Evolutionary conservation across 495 filamentous ascomycete genomes (phyloP), one percentile per base, ranked within the genome.

Genomic region (Daldinia caldariorum): DNA sequence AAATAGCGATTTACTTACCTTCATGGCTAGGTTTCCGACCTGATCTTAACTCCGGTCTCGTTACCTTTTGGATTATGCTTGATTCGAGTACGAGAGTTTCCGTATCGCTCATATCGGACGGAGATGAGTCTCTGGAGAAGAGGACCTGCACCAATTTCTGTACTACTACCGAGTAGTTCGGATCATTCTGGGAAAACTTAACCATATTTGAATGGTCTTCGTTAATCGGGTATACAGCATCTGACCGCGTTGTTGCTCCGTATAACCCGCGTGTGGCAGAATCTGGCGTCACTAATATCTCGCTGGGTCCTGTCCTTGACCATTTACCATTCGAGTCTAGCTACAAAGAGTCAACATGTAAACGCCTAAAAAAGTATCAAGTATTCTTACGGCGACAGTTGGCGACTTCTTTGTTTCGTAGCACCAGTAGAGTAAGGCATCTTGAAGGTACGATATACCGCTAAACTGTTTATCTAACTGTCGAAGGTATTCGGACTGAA

Each of bases 321-420:
- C 66, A 65, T 53, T 18, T 51, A 3, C 34, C 51, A 22, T 63
- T 50, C 0, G 59, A 32, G 26, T 54, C 43, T 14, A 41, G 13
- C 70, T 73, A 37, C 18, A 29, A n/a, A 49, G n/a, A 38, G 55
- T 60, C 4, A 61, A 39, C 16, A 56, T 22, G 34, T 6, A 32
- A 57, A 37, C 32, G 6, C 4, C 45, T 51, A n/a, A 31, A 31
- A 3, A 5, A 3, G 5, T 18, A 6, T 29, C 8, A 7, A 8
- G 7, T n/a, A 31, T 31, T 2, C 67, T 54, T 38, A 67, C 71
- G 9, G 12, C 43, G 0, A 70, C 20, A 18, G 58, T 67, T 14
- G 67, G 71, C 2, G 71, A 61, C 6, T 8, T 63, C 32, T 63
- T 49, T 1, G 74, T 73, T 37, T 76, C 74, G 22, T 71, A 76